phyloP scores from a whole-genome alignment of 768 basidiomycete species.

The Cystobasidium onofrii region DNA sequence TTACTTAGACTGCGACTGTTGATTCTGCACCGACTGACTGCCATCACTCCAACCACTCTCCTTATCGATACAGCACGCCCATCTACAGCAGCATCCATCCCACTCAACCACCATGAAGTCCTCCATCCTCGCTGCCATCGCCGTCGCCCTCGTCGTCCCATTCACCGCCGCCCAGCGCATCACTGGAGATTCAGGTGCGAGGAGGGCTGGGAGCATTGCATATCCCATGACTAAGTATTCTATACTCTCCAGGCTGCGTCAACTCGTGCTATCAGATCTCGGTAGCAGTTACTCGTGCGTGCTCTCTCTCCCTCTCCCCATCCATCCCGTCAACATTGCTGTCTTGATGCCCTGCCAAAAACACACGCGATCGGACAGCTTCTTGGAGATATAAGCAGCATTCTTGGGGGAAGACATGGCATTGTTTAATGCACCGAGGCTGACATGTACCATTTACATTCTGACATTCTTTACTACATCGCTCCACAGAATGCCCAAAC shows the following conservation, averaged over 20 bases:
- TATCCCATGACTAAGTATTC: not conserved
- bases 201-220: not conserved
- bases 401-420: not conserved
- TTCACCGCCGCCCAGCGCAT: constrained; percentile 18
- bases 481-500: constrained; percentile 21
- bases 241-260: constrained; percentile 6
- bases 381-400: not conserved
- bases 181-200: constrained; percentile 11
- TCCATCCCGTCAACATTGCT: too few species aligned
- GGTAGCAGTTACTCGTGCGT: constrained; percentile 20
- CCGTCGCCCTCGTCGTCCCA: not conserved
- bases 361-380: too few species aligned
- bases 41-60: not conserved
- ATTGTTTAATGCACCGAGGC: not conserved
- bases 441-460: too few species aligned
- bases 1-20: too few species aligned
- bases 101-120: constrained; percentile 4
- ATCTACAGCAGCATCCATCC: not conserved
- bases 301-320: not conserved
- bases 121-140: not conserved
- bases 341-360: too few species aligned
- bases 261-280: constrained; percentile 21
- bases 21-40: not conserved
- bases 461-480: too few species aligned
- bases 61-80: too few species aligned